Evolutionary conservation across 202 grass and related monocot species (phyloP).

Genomic region (Setaria italica): DNA sequence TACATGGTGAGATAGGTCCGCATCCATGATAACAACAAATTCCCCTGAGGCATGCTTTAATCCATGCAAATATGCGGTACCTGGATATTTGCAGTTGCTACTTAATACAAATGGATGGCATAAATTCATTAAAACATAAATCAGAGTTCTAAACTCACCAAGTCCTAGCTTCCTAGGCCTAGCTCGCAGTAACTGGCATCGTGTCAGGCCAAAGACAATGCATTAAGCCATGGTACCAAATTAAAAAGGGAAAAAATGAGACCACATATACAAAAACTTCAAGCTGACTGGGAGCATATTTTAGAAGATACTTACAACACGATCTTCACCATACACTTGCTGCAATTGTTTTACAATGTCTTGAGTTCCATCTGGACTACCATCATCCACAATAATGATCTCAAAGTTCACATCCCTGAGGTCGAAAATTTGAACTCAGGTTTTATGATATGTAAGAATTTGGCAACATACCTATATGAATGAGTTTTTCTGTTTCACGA

Average conservation of each 20-base stretch:
- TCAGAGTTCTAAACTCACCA: conserved; percentile 54
- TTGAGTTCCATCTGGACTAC: conserved; percentile 98
- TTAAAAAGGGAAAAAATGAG: neutral
- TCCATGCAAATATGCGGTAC: conserved; percentile 93
- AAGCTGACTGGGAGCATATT: neutral
- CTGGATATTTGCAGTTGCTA: conserved; percentile 53
- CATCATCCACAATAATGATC: conserved; percentile 98
- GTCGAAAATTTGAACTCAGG: neutral
- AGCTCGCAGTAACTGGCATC: conserved; percentile 75
- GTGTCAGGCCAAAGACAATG: conserved; percentile 41
- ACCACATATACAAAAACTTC: neutral
- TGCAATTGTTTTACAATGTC: conserved; percentile 94
- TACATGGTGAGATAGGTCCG: conserved; percentile 79
- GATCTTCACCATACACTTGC: conserved; percentile 89
- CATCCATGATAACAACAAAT: conserved; percentile 92
- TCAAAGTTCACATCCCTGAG: conserved; percentile 82
- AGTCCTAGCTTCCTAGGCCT: conserved; percentile 92
- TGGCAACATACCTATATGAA: neutral
- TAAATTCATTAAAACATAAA: conserved; percentile 27
- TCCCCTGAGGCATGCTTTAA: conserved; percentile 86
- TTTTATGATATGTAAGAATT: conserved; percentile 16
- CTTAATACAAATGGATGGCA: conserved; percentile 19
- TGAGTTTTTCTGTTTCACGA: neutral
- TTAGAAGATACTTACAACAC: conserved; percentile 64
- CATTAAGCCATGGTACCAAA: conserved; percentile 26